Evolutionary conservation across 176 grass and related monocot genomes (phyloP).

Genomic region (Chloris gayana): DNA sequence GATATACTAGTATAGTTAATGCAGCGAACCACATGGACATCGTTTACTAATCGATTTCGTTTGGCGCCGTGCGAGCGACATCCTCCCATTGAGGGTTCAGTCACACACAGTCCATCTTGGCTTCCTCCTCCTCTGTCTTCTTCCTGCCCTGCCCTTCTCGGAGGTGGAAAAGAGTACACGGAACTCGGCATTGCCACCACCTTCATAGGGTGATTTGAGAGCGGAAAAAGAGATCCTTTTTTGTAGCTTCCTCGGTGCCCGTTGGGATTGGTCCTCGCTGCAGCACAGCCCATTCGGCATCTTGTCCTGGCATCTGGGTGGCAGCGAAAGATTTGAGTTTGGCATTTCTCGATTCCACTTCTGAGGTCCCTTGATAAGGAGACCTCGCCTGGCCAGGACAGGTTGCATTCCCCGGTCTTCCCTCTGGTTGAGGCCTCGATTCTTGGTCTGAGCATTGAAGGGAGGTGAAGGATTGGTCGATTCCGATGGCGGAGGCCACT

Average conservation of each 20-base stretch:
- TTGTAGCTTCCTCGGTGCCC: background rate
- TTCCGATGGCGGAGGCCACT: slow-evolving; percentile 7
- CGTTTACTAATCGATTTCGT: background rate
- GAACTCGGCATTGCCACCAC: background rate
- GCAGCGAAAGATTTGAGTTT: background rate
- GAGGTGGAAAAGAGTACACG: background rate
- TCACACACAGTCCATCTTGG: background rate
- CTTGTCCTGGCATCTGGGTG: too few relatives aligned
- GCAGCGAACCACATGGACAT: too few relatives aligned
- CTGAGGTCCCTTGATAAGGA: too few relatives aligned
- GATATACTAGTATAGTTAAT: too few relatives aligned
- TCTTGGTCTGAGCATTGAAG: background rate
- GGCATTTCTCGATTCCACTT: background rate
- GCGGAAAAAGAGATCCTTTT: background rate
- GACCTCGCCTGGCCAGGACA: background rate
- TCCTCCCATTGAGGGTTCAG: background rate
- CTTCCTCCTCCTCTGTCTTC: background rate
- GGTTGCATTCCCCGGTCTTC: background rate
- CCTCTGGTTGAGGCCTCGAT: background rate
- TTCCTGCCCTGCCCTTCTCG: background rate
- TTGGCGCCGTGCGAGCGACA: background rate
- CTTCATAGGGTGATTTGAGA: background rate
- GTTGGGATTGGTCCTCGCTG: too few relatives aligned
- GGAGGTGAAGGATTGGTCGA: background rate
- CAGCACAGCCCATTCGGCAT: too few relatives aligned